Evolutionary conservation across 2,329 filamentous ascomycete genomes (phyloP).

Genomic region (Microcyclosporella mali): DNA sequence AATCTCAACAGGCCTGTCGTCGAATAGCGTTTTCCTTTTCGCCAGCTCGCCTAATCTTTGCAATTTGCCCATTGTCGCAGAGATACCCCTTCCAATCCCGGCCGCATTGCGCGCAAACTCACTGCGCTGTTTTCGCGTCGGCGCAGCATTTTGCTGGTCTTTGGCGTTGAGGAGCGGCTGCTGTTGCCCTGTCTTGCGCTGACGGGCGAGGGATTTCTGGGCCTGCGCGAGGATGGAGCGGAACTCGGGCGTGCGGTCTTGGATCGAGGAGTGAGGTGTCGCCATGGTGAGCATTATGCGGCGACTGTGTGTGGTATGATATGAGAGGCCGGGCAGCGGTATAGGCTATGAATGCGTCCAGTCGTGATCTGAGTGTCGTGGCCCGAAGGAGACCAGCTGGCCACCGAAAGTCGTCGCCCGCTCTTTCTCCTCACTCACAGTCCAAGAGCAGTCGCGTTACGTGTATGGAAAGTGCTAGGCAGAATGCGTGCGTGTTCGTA

Average conservation of each 20-base stretch:
- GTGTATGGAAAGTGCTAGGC: no score
- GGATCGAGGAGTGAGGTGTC: constrained; percentile 61
- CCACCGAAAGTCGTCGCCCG: no score
- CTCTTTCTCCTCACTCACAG: no score
- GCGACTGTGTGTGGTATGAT: constrained; percentile 1
- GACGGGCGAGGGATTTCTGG: constrained; percentile 58
- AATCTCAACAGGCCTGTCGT: constrained; percentile 93
- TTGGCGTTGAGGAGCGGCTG: constrained; percentile 64
- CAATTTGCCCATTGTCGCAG: constrained; percentile 86
- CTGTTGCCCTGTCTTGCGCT: constrained; percentile 65
- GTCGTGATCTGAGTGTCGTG: constrained; percentile 4
- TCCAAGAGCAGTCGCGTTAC: no score
- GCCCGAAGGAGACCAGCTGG: no score
- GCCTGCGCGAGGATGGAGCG: constrained; percentile 81
- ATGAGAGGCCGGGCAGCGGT: constrained; percentile 1
- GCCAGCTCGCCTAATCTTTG: constrained; percentile 90
- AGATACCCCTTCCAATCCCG: constrained; percentile 86
- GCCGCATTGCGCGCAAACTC: constrained; percentile 91
- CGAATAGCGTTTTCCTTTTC: constrained; percentile 94
- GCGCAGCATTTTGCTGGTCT: constrained; percentile 47
- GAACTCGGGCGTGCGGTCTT: constrained; percentile 96
- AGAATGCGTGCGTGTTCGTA: no score
- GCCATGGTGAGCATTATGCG: constrained; percentile 39
- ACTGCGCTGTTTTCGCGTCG: constrained; percentile 52
- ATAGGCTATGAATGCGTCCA: background rate